Evolutionary conservation across 1,139 yeast genomes (phyloP).

Genomic region (Pichia sp.): DNA sequence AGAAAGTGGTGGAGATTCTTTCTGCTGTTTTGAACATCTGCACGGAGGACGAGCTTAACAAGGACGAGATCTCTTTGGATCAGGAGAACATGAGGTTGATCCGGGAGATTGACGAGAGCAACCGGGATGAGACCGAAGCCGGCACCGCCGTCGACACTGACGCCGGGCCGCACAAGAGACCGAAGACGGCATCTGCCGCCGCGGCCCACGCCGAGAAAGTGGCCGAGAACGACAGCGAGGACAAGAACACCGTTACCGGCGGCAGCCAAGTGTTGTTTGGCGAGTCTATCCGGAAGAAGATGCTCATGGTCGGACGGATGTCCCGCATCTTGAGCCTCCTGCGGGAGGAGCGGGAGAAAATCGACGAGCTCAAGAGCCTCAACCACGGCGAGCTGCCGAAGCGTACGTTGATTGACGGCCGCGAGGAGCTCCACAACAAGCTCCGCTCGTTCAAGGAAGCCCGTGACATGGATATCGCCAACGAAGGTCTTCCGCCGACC

Average conservation of each 20-base stretch:
- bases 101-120: not conserved
- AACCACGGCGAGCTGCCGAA: conserved; percentile 61
- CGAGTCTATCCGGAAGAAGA: conserved; percentile 74
- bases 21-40: conserved; percentile 88
- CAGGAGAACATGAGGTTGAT: conserved; percentile 5
- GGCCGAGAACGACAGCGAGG: not conserved
- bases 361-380: conserved; percentile 54
- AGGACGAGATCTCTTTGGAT: conserved; percentile 4
- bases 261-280: conserved; percentile 35
- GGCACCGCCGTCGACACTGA: too few relatives aligned
- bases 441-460: conserved; percentile 78
- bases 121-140: conserved; percentile 1
- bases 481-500: conserved; percentile 88
- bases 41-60: conserved; percentile 77
- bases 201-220: too few relatives aligned
- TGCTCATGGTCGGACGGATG: conserved; percentile 89
- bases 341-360: conserved; percentile 85
- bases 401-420: conserved; percentile 77
- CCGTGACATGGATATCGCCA: conserved; percentile 65
- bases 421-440: conserved; percentile 69
- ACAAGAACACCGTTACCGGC: not conserved
- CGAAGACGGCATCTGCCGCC: too few relatives aligned
- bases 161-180: not conserved
- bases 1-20: conserved; percentile 91
- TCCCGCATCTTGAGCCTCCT: conserved; percentile 88